These are phyloP conservation scores for Fusarium euwallaceae DNA, from an alignment of 2,329 filamentous ascomycete genomes.

Conservation along the genomic window DNA sequence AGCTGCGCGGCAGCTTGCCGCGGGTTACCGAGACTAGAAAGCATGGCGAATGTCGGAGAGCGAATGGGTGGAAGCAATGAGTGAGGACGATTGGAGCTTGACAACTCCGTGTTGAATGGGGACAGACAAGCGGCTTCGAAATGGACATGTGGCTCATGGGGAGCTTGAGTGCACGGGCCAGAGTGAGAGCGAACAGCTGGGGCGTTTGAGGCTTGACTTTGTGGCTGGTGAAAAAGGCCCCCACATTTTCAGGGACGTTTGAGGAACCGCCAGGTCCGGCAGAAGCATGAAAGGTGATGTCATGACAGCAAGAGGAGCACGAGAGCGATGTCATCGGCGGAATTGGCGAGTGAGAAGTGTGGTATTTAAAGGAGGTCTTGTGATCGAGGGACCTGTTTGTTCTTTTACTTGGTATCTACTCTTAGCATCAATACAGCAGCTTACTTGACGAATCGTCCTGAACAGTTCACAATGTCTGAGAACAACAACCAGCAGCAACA, in stretches of 20 bases:
- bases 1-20: slow-evolving; percentile 85
- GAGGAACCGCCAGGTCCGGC: slow-evolving; percentile 27
- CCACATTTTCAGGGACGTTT: slow-evolving; percentile 33
- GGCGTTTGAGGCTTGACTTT: slow-evolving; percentile 25
- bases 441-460: background rate
- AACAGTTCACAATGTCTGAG: slow-evolving; percentile 45
- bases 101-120: slow-evolving; percentile 36
- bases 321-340: slow-evolving; percentile 46
- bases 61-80: background rate
- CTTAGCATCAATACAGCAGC: background rate
- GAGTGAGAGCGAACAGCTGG: slow-evolving; percentile 11
- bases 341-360: slow-evolving; percentile 25
- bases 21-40: slow-evolving; percentile 78
- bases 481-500: slow-evolving; percentile 43
- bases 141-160: slow-evolving; percentile 42
- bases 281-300: slow-evolving; percentile 41
- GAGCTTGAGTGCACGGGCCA: slow-evolving; percentile 36
- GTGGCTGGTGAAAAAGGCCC: slow-evolving; percentile 19
- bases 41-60: slow-evolving; percentile 61
- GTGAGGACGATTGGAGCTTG: slow-evolving; percentile 25
- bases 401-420: background rate
- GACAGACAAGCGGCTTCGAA: slow-evolving; percentile 29
- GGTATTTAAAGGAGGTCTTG: slow-evolving; percentile 29
- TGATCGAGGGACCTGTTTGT: background rate
- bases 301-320: slow-evolving; percentile 39